phyloP scores from a whole-genome alignment of 2,329 filamentous ascomycete genomes.

The Cercospora zeae-maydis region DNA sequence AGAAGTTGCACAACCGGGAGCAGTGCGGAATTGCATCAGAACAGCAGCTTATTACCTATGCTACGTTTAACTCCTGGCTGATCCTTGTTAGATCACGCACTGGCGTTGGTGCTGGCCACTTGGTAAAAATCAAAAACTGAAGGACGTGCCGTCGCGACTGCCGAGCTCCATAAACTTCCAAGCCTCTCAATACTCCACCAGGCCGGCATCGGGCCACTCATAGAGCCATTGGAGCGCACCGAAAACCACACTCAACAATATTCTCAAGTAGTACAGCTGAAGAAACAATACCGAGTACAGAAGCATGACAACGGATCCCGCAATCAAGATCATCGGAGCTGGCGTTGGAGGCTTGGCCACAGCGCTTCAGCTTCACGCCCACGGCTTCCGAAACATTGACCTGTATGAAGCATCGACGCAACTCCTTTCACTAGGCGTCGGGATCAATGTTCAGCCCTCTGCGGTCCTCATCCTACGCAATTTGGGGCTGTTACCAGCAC shows the following conservation, averaged over 20 bases:
- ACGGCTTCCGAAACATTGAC: constrained; percentile 49
- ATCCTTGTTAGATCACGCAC: neutral
- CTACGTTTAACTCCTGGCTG: neutral
- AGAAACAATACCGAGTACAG: neutral
- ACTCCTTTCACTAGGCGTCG: constrained; percentile 45
- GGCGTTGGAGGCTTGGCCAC: constrained; percentile 53
- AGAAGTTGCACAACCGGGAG: neutral
- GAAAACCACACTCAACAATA: neutral
- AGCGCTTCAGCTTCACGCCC: constrained; percentile 52
- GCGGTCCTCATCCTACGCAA: constrained; percentile 46
- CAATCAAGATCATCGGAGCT: constrained; percentile 48
- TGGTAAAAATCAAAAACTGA: neutral
- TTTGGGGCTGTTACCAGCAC: constrained; percentile 41
- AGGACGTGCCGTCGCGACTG: neutral
- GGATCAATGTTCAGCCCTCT: constrained; percentile 48
- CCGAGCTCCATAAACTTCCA: neutral
- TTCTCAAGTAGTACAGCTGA: neutral
- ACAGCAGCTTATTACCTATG: neutral
- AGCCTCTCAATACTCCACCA: neutral
- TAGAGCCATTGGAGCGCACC: neutral
- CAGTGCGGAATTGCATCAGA: neutral
- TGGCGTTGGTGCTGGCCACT: neutral
- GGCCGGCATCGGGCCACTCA: neutral
- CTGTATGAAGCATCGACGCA: constrained; percentile 44
- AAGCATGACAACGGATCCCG: constrained; percentile 11